Base-by-base conservation (phyloP, 2,329 filamentous ascomycete genomes). In the Lithohypha guttulata region DNA sequence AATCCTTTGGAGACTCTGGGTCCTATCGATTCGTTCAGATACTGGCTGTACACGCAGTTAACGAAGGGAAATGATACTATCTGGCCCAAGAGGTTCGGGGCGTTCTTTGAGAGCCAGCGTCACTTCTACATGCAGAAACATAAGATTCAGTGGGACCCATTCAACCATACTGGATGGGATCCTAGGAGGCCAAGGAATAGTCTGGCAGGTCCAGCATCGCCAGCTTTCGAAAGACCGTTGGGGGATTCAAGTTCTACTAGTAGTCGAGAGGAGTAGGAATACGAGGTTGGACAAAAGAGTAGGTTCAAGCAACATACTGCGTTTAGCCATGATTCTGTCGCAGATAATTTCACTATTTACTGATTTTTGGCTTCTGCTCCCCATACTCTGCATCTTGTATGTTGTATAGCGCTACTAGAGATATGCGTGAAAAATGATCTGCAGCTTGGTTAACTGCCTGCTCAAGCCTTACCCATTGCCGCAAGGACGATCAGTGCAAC, bases 401-500 rank as follows among this genome's bases (percentile, higher is more conserved):
- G n/a, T n/a, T n/a, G n/a, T n/a, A n/a, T n/a, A n/a, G n/a, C n/a
- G n/a, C n/a, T n/a, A n/a, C n/a, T n/a, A n/a, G n/a, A n/a, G n/a
- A n/a, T n/a, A n/a, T n/a, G n/a, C n/a, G n/a, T n/a, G n/a, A n/a
- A n/a, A n/a, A n/a, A n/a, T n/a, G n/a, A n/a, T n/a, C n/a, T n/a
- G n/a, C n/a, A n/a, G n/a, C n/a, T n/a, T n/a, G n/a, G n/a, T n/a
- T n/a, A n/a, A n/a, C n/a, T 21, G 7, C 32, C 3, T 26, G 2
- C 14, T 34, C 42, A 63, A 18, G 60, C 55, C 43, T 63, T 61
- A 21, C 76, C 79, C 51, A 83, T 54, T 6, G 68, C 71, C 23
- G 68, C 60, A 39, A 87, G 56, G 2, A 84, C 82, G 48, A 87
- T 55, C 45, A 84, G 71, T 0, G 82, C 79, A n/a, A 85, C 67